Evolutionary conservation across 352 stramenopile species (phyloP).

Genomic region (Pythium utonaiense): DNA sequence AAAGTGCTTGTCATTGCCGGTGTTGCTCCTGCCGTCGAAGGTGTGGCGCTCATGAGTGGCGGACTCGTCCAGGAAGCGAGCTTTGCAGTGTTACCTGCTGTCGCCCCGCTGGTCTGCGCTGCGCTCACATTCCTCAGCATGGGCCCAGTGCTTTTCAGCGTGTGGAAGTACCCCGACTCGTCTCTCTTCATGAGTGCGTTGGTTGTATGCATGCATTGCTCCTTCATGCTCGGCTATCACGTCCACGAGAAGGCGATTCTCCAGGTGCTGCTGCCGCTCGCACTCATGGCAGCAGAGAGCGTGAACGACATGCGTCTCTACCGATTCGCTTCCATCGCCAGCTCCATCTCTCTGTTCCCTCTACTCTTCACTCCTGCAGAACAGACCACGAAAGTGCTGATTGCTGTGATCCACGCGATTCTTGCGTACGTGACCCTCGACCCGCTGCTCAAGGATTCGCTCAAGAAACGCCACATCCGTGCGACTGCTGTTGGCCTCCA

Average conservation of each 20-base stretch:
- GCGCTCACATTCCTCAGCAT: constrained; percentile 80
- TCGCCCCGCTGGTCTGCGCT: constrained; percentile 69
- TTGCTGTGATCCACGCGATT: constrained; percentile 56
- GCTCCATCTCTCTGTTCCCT: constrained; percentile 79
- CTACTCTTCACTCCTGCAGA: constrained; percentile 82
- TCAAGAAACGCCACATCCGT: constrained; percentile 70
- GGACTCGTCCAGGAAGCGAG: constrained; percentile 78
- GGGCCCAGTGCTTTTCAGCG: constrained; percentile 61
- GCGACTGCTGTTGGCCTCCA: constrained; percentile 53
- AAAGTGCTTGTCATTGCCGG: constrained; percentile 68
- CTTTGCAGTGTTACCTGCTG: constrained; percentile 68
- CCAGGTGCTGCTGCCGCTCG: constrained; percentile 71
- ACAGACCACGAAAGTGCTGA: constrained; percentile 68
- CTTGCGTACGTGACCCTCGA: constrained; percentile 61
- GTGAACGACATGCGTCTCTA: constrained; percentile 84
- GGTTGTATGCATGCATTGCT: constrained; percentile 90
- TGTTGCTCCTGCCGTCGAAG: constrained; percentile 17
- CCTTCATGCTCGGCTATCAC: constrained; percentile 97
- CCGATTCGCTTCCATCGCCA: constrained; percentile 60
- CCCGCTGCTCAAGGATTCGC: constrained; percentile 62
- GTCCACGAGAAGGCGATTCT: constrained; percentile 99
- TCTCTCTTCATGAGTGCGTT: constrained; percentile 77
- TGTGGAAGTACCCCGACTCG: constrained; percentile 78
- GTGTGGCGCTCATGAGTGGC: constrained; percentile 75
- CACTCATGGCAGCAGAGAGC: constrained; percentile 67